phyloP scores from a whole-genome alignment of 805 yeast species.

The Kodamaea kaohsiungensis region DNA sequence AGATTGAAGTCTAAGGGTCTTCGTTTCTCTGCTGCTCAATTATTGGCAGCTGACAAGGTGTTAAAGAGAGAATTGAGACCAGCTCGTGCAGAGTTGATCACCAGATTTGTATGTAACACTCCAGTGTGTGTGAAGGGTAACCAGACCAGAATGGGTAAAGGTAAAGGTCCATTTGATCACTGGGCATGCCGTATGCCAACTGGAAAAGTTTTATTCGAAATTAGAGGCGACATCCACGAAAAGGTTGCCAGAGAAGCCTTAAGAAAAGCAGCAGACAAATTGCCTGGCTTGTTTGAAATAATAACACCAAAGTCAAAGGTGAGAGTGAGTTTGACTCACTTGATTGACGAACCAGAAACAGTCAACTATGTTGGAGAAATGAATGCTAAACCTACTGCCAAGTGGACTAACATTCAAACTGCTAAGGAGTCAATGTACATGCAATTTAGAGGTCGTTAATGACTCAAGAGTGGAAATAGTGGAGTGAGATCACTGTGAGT shows the following conservation, averaged over 20 bases:
- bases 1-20: constrained; percentile 87
- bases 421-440: constrained; percentile 53
- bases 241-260: constrained; percentile 86
- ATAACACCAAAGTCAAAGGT: constrained; percentile 63
- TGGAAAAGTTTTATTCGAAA: constrained; percentile 88
- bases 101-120: constrained; percentile 78
- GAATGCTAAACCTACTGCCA: constrained; percentile 63
- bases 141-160: constrained; percentile 99
- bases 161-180: constrained; percentile 96
- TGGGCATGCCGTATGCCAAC: constrained; percentile 98
- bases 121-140: constrained; percentile 97
- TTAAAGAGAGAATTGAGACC: constrained; percentile 83
- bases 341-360: constrained; percentile 47
- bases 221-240: constrained; percentile 80
- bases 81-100: constrained; percentile 69
- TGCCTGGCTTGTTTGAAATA: constrained; percentile 92
- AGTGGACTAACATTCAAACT: constrained; percentile 55
- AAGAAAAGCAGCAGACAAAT: constrained; percentile 85
- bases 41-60: constrained; percentile 87
- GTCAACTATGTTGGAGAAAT: constrained; percentile 57
- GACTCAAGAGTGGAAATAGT: not conserved
- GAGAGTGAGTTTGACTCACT: constrained; percentile 67
- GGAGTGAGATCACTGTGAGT: not conserved
- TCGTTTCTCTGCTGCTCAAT: constrained; percentile 81
- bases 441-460: constrained; percentile 62